Base-by-base conservation (phyloP, 2,329 filamentous ascomycete genomes). In the Cercospora beticola region DNA sequence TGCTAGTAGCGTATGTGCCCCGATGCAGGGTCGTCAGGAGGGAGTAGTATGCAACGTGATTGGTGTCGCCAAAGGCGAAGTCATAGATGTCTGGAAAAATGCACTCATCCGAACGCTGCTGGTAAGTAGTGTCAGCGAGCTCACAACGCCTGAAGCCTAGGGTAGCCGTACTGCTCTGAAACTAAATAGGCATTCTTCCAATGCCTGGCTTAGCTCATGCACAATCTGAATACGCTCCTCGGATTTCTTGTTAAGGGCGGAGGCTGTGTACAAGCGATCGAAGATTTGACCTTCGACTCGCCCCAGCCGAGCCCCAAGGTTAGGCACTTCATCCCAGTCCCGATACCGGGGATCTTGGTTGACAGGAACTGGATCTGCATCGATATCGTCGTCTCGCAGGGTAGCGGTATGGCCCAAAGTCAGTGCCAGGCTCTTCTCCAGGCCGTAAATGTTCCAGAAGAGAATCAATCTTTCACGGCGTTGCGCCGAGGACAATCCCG, bases 21-120 rank as follows among this genome's bases (percentile, higher is more conserved):
- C 68, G 68, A 16, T 70, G 68, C 8, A 70, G 57, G 6, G 68
- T 70, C 2, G 68, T 62, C 4, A 70, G 36, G 30, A 70, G 36
- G 14, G 68, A 70, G 18, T 70, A 70, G 43, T 67, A 70, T 10
- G 63, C 49, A 0, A 70, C 65, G 2, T 40, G 33, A 9, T 59
- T 57, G 10, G 68, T 58, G 5, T 63, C 36, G 18, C 62, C 65
- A 18, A 60, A 70, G 18, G 61, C 57, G 10, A 65, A 52, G 28
- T 65, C 52, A 26, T 18, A 67, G 46, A 67, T 58, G 21, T 70
- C 68, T 16, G 62, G 65, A 36, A 33, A 61, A 7, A 64, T 57
- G 28, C 57, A 65, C 9, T 65, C 57, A 31, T 33, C 60, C 21
- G 49, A 28, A 33, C 58, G 43, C 21, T 30, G 28, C 43, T 58